Evolutionary conservation across 345 rosid genomes (phyloP).

Genomic region (Rubroshorea leprosula): DNA sequence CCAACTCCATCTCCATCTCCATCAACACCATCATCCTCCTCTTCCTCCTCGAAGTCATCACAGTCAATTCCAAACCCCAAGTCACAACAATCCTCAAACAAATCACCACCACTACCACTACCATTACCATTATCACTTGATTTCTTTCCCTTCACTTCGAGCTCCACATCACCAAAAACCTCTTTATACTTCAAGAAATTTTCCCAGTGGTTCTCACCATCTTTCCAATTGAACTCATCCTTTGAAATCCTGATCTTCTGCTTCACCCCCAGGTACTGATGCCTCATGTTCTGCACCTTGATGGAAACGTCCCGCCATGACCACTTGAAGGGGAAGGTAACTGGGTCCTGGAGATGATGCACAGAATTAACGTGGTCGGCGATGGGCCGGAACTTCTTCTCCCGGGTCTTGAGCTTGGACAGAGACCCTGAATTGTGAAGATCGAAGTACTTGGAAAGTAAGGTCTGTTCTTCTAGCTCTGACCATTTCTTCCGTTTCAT

Average conservation of each 20-base stretch:
- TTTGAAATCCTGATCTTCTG: constrained; percentile 61
- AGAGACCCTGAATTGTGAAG: constrained; percentile 51
- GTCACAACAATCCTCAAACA: constrained; percentile 35
- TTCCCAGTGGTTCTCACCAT: constrained; percentile 75
- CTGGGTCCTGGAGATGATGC: constrained; percentile 56
- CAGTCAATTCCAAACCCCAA: constrained; percentile 47
- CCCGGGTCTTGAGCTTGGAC: constrained; percentile 69
- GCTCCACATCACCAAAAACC: constrained; percentile 72
- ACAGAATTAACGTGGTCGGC: constrained; percentile 66
- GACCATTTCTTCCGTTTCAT: constrained; percentile 83
- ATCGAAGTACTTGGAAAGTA: constrained; percentile 50
- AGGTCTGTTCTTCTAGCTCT: constrained; percentile 62
- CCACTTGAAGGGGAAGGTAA: constrained; percentile 67
- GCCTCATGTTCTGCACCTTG: constrained; percentile 82
- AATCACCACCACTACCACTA: constrained; percentile 30
- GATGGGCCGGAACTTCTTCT: constrained; percentile 70
- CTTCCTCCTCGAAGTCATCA: constrained; percentile 49
- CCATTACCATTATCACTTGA: constrained; percentile 13
- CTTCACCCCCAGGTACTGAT: constrained; percentile 78
- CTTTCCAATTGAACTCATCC: constrained; percentile 59
- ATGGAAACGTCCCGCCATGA: constrained; percentile 80
- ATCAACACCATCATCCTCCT: constrained; percentile 40
- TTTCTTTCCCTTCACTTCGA: constrained; percentile 55
- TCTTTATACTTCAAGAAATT: constrained; percentile 66
- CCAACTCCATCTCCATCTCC: constrained; percentile 29